These are phyloP conservation scores for Sporisorium reilianum DNA, from an alignment of 1,284 basidiomycete genomes.

Conservation along the genomic window DNA sequence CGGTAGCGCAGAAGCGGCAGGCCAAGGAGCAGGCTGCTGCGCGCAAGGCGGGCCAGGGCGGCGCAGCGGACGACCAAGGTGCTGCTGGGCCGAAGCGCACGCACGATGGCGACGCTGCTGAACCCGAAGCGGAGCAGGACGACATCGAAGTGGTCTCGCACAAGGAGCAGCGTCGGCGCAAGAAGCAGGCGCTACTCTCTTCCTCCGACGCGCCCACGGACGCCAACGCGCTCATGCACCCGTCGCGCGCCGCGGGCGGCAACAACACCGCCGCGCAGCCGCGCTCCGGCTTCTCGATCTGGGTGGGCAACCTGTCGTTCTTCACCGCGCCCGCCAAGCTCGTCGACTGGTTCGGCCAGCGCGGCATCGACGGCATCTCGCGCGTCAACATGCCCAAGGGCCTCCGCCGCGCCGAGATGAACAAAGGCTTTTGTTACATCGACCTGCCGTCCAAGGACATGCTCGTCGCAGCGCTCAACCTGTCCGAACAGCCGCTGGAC, in stretches of 20 bases:
- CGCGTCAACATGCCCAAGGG: slow-evolving; percentile 73
- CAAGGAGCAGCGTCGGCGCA: slow-evolving; percentile 63
- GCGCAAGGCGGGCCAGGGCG: slow-evolving; percentile 8
- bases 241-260: slow-evolving; percentile 16
- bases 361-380: slow-evolving; percentile 70
- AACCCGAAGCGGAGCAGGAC: slow-evolving; percentile 50
- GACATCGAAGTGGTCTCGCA: slow-evolving; percentile 58
- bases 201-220: slow-evolving; percentile 6
- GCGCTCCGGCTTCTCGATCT: slow-evolving; percentile 76
- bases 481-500: slow-evolving; percentile 84
- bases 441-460: slow-evolving; percentile 86
- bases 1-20: slow-evolving; percentile 44
- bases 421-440: slow-evolving; percentile 89
- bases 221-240: slow-evolving; percentile 37
- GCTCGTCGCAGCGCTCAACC: slow-evolving; percentile 79
- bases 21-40: slow-evolving; percentile 38
- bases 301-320: slow-evolving; percentile 68
- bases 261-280: slow-evolving; percentile 9
- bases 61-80: not conserved
- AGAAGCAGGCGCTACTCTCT: slow-evolving; percentile 35
- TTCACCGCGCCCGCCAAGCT: slow-evolving; percentile 55
- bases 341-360: slow-evolving; percentile 56
- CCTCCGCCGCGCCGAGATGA: slow-evolving; percentile 70
- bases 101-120: slow-evolving; percentile 76
- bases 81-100: slow-evolving; percentile 68